phyloP scores from a whole-genome alignment of 2,329 filamentous ascomycete genomes.

The Ophiostoma quercus region DNA sequence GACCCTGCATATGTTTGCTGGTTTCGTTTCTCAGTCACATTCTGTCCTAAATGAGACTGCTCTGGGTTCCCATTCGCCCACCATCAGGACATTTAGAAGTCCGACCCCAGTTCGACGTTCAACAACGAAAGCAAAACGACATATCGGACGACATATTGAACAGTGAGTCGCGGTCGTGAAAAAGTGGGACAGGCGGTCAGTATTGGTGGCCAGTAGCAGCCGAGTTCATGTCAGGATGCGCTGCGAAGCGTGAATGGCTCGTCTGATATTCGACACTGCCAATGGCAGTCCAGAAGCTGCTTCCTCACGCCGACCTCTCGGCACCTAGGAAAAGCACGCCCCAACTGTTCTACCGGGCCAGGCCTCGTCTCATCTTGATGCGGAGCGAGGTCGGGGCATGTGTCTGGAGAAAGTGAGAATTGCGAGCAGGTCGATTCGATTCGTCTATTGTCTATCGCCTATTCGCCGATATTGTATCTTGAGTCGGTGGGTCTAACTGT shows the following conservation, averaged over 20 bases:
- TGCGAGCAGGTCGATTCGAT: background rate
- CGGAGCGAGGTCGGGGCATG: background rate
- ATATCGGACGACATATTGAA: background rate
- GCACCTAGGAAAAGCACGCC: conserved; percentile 27
- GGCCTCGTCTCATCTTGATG: background rate
- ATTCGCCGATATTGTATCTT: background rate
- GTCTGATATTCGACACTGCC: conserved; percentile 26
- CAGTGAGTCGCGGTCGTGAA: conserved; percentile 1
- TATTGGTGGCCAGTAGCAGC: conserved; percentile 31
- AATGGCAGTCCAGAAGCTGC: conserved; percentile 30
- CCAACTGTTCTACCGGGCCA: conserved; percentile 29
- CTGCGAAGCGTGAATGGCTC: conserved; percentile 28
- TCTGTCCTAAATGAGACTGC: background rate
- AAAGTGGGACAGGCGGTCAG: conserved; percentile 31
- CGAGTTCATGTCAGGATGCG: conserved; percentile 21
- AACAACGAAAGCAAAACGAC: conserved; percentile 1
- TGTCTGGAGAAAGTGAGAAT: background rate
- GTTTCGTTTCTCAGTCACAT: background rate
- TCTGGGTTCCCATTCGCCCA: conserved; percentile 14
- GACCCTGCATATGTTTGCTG: background rate
- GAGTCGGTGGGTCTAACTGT: background rate
- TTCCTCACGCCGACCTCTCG: conserved; percentile 28
- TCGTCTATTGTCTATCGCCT: background rate
- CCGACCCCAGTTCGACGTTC: conserved; percentile 16
- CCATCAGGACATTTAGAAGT: conserved; percentile 24